A percentile compares a stretch with the other conserved stretches of the same genome.
Evolutionary conservation across 257 asterid species (phyloP).

Genomic region (Scutellaria minor): DNA sequence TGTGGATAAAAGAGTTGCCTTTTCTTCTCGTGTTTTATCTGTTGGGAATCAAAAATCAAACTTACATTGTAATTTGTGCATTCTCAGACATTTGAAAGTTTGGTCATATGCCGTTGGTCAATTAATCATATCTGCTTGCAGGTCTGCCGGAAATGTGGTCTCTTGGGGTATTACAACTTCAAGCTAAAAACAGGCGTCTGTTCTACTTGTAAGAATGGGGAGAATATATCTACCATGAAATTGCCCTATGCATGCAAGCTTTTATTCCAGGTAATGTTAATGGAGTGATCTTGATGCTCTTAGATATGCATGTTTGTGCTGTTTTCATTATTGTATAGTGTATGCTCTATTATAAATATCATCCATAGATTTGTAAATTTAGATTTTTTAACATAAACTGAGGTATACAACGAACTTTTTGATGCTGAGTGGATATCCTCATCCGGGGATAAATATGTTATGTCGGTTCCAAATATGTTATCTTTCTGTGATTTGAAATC

Average conservation of each 20-base stretch:
- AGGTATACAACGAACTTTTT: no score
- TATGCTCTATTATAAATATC: background rate
- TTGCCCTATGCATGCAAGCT: conserved; percentile 99
- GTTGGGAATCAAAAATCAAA: background rate
- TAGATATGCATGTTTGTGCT: background rate
- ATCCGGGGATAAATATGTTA: no score
- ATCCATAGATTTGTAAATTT: no score
- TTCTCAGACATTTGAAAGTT: background rate
- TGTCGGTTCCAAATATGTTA: no score
- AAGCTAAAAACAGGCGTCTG: conserved; percentile 77
- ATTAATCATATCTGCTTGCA: conserved; percentile 36
- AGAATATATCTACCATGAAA: conserved; percentile 87
- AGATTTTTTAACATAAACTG: background rate
- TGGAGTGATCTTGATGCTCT: background rate
- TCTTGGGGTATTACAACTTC: conserved; percentile 80
- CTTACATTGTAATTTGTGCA: background rate
- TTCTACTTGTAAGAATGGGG: conserved; percentile 87
- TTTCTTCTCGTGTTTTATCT: background rate
- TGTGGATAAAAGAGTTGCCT: background rate
- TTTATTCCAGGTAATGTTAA: conserved; percentile 73
- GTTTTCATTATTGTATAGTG: background rate
- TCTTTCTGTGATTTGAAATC: no score
- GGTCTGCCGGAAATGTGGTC: conserved; percentile 94
- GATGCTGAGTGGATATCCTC: no score
- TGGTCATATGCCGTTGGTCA: conserved; percentile 1